Conservation (phyloP, 176 grass and related monocot genomes). For the Stipa capillata region DNA sequence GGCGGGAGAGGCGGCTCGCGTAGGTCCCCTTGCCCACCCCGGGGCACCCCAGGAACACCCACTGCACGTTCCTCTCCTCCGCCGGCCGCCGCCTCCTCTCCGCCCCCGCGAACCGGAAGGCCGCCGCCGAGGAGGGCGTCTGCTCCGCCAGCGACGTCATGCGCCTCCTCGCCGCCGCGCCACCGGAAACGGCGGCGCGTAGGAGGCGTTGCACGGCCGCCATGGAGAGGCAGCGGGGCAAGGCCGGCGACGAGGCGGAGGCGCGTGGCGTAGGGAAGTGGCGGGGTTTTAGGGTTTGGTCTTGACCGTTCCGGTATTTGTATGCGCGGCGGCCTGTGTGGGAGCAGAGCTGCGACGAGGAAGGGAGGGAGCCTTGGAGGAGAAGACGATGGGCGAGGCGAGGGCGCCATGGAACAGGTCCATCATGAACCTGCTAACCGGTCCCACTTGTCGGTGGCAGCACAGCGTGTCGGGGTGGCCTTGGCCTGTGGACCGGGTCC, state of each 20-base stretch:
- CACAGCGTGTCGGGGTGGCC: no score
- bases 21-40: slow-evolving; percentile 93
- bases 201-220: slow-evolving; percentile 43
- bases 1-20: slow-evolving; percentile 66
- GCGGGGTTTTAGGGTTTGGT: slow-evolving; percentile 22
- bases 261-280: background rate
- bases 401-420: slow-evolving; percentile 12
- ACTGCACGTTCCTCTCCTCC: slow-evolving; percentile 74
- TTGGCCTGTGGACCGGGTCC: background rate
- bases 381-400: background rate
- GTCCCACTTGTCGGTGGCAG: background rate
- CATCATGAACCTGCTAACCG: rapidly evolving
- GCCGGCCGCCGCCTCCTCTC: slow-evolving; percentile 5
- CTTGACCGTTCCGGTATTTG: slow-evolving; percentile 8
- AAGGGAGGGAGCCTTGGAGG: background rate
- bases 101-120: background rate
- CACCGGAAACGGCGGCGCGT: slow-evolving; percentile 13
- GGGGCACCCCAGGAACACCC: slow-evolving; percentile 93
- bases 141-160: slow-evolving; percentile 33
- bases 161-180: slow-evolving; percentile 6
- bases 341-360: slow-evolving; percentile 13
- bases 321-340: background rate
- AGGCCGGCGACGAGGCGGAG: background rate
- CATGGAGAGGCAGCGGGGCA: slow-evolving; percentile 27
- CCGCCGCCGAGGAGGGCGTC: background rate